A percentile compares a stretch with the other conserved stretches of the same genome.
These are phyloP conservation scores for Daldinia loculata DNA, from an alignment of 495 filamentous ascomycete genomes.

Conservation along the genomic window DNA sequence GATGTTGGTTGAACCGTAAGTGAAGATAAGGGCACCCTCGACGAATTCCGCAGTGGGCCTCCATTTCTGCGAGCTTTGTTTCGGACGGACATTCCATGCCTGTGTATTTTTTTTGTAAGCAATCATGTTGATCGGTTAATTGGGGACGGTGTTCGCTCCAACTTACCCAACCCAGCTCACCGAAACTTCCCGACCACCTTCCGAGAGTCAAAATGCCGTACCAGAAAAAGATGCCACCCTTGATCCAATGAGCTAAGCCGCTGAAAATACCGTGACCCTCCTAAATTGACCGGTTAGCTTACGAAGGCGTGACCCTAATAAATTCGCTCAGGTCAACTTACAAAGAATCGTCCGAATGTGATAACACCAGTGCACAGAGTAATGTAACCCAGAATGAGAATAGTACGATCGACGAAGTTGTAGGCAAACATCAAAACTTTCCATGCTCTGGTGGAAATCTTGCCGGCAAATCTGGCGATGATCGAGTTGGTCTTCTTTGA, in stretches of 20 bases:
- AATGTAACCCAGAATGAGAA: constrained; percentile 61
- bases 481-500: constrained; percentile 45
- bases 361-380: constrained; percentile 70
- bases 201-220: constrained; percentile 89
- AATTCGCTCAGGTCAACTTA: constrained; percentile 56
- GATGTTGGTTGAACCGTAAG: constrained; percentile 89
- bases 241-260: constrained; percentile 92
- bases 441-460: constrained; percentile 56
- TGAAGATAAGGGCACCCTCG: constrained; percentile 86
- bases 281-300: constrained; percentile 45
- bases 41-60: constrained; percentile 86
- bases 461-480: constrained; percentile 44
- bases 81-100: constrained; percentile 90
- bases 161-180: constrained; percentile 85
- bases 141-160: constrained; percentile 12
- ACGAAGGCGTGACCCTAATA: constrained; percentile 4
- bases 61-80: constrained; percentile 66
- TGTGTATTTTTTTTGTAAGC: constrained; percentile 37
- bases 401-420: constrained; percentile 56
- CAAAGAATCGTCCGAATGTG: constrained; percentile 62
- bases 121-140: not conserved
- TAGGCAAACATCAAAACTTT: constrained; percentile 53
- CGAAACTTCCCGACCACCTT: constrained; percentile 89
- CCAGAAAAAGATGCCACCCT: constrained; percentile 97
- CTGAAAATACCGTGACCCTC: constrained; percentile 74